phyloP scores from a whole-genome alignment of 2,329 filamentous ascomycete species.

The Curvularia lunata region DNA sequence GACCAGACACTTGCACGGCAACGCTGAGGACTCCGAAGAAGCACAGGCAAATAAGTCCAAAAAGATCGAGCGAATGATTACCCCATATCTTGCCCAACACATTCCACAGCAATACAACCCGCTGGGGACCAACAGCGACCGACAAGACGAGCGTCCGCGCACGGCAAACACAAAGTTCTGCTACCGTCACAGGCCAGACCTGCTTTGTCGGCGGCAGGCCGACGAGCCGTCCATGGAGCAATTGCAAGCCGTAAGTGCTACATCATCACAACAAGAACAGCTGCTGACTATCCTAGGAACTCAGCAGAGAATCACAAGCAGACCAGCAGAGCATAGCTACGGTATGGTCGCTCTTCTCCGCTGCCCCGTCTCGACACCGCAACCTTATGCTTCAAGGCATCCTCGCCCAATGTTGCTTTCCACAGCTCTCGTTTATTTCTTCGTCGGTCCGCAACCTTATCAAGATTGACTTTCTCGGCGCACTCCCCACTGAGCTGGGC shows the following conservation, averaged over 20 bases:
- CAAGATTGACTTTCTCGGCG: conserved; percentile 94
- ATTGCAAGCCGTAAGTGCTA: conserved; percentile 75
- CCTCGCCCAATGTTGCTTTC: conserved; percentile 95
- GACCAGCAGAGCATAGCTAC: conserved; percentile 97
- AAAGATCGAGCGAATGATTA: conserved; percentile 77
- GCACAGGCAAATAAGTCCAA: conserved; percentile 54
- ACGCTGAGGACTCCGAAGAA: conserved; percentile 35
- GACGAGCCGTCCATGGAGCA: conserved; percentile 97
- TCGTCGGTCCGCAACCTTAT: conserved; percentile 91
- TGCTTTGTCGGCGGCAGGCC: conserved; percentile 89
- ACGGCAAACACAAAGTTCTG: conserved; percentile 86
- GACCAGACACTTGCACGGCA: conserved; percentile 38
- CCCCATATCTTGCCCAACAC: conserved; percentile 87
- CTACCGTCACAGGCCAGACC: conserved; percentile 91
- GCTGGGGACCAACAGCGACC: conserved; percentile 62
- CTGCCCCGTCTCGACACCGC: conserved; percentile 89
- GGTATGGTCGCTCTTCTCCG: conserved; percentile 97
- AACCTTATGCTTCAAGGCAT: conserved; percentile 97
- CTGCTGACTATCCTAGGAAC: conserved; percentile 63
- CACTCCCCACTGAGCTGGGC: conserved; percentile 86
- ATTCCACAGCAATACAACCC: conserved; percentile 90
- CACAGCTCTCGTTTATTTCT: conserved; percentile 91
- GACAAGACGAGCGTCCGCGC: conserved; percentile 28
- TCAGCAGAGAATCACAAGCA: conserved; percentile 78
- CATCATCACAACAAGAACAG: neutral